Evolutionary conservation across 1,284 basidiomycete genomes (phyloP), one percentile per base, ranked within the genome.

Genomic region (Malassezia vespertilionis): DNA sequence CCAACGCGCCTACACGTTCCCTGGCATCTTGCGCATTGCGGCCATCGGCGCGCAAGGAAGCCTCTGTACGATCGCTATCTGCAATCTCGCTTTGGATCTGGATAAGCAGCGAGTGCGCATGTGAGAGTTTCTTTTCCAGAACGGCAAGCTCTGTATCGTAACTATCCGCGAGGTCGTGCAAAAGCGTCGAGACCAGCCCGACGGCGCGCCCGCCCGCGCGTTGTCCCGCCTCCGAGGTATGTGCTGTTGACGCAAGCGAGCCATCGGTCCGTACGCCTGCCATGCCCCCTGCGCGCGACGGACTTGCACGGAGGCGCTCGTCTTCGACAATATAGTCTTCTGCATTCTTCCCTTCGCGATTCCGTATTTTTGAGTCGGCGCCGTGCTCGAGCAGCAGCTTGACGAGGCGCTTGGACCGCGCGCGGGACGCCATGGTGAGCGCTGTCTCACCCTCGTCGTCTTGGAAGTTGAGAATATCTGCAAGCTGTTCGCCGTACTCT

Each of bases 321-420:
- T 99, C 93, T 70, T 97, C 93, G 30, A 97, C 78, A 56, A 99
- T 97, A 67, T 97, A 99, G 71, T 97, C 93, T 73, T 99, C 93
- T 8, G 93, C 86, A 54, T 83, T 90, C 76, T 96, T 96, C 51
- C 88, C 86, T 65, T 99, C 93, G 52, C 83, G 80, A 71, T 99
- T 99, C 51, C 82, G 78, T 56, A 97, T 82, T 74, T 96, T 96
- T 5, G 93, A 88, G 69, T 97, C 86, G 2, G 89, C 93, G 6
- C 89, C 90, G 63, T 96, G 86, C 72, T 97, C 91, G 46, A 99
- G 83, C 42, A 99, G 78, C 15, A 95, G 78, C 69, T 91, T 91
- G 58, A 97, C 90, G 14, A 99, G 78, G n/a, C 90, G 82, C 74
- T 96, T 93, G 71, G 86, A 90, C 46, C 93, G 77, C 63, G 91